Percentiles rank a stretch among this genome's conserved stretches.
These are phyloP conservation scores for Clavariopsis aquatica DNA, from an alignment of 495 filamentous ascomycete genomes.

Conservation along the genomic window DNA sequence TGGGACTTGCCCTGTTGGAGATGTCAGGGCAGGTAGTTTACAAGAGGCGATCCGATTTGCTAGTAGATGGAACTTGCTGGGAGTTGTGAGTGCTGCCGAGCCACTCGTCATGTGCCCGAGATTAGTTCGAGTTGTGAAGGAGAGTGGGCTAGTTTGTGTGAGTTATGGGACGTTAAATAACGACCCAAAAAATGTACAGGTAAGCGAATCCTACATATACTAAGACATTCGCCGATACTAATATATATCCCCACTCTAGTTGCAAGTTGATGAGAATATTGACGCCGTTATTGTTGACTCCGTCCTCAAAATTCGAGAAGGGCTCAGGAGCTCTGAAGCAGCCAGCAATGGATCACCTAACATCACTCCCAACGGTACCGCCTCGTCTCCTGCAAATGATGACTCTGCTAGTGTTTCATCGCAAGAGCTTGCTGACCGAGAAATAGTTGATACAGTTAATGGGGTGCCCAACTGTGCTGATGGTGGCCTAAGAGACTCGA, in stretches of 20 bases:
- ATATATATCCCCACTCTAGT: conserved; percentile 49
- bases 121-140: conserved; percentile 94
- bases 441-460: conserved; percentile 21
- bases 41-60: conserved; percentile 97
- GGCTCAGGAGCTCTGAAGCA: conserved; percentile 53
- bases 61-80: conserved; percentile 88
- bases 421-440: neutral
- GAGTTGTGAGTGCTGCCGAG: conserved; percentile 81
- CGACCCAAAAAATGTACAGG: conserved; percentile 77
- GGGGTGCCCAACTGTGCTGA: conserved; percentile 21
- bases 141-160: conserved; percentile 91
- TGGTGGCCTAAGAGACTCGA: conserved; percentile 3
- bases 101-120: conserved; percentile 84
- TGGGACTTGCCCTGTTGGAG: conserved; percentile 71
- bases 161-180: conserved; percentile 91
- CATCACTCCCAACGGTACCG: neutral
- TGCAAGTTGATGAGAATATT: conserved; percentile 92
- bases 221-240: conserved; percentile 16
- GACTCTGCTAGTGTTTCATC: neutral
- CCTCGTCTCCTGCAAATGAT: neutral
- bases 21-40: conserved; percentile 86
- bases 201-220: conserved; percentile 49
- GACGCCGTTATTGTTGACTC: conserved; percentile 96
- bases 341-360: neutral
- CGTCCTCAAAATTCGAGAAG: conserved; percentile 79